Conservation (phyloP, 805 yeast species). For the Cyberlindnera mycetangii region DNA sequence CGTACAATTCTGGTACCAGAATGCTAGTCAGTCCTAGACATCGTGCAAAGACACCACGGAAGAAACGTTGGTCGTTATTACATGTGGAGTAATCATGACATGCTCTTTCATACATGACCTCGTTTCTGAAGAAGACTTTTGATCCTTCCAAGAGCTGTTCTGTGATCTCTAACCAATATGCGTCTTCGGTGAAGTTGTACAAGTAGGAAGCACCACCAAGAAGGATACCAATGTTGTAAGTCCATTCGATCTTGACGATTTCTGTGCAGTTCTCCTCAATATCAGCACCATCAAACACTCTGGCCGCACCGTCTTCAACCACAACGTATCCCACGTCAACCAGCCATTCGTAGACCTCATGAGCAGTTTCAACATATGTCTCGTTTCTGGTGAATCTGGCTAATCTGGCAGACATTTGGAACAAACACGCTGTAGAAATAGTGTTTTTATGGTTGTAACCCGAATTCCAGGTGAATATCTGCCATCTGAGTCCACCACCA, state of each 20-base stretch:
- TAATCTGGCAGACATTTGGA: constrained; percentile 60
- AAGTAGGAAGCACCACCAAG: constrained; percentile 69
- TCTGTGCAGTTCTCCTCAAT: constrained; percentile 46
- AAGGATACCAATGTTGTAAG: constrained; percentile 67
- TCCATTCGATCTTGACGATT: constrained; percentile 55
- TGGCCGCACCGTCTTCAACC: constrained; percentile 31
- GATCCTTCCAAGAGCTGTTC: constrained; percentile 44
- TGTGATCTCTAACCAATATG: constrained; percentile 49
- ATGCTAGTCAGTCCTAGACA: constrained; percentile 56
- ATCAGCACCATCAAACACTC: constrained; percentile 58
- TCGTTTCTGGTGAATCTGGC: constrained; percentile 59
- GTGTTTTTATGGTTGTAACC: constrained; percentile 67
- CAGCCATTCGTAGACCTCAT: constrained; percentile 58
- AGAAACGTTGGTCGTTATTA: constrained; percentile 74
- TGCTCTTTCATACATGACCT: constrained; percentile 57
- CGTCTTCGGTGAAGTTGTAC: constrained; percentile 55
- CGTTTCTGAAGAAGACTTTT: constrained; percentile 42
- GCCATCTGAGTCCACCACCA: constrained; percentile 72
- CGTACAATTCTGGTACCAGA: constrained; percentile 48
- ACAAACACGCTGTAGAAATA: constrained; percentile 60
- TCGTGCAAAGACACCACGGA: constrained; percentile 67
- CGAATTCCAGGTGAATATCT: constrained; percentile 66
- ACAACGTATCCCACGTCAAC: constrained; percentile 45
- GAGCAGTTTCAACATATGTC: constrained; percentile 52
- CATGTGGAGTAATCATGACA: constrained; percentile 53